Percentiles rank a stretch among this genome's conserved stretches.
Conservation (phyloP, 768 basidiomycete species). For the Lentinula sp. region DNA sequence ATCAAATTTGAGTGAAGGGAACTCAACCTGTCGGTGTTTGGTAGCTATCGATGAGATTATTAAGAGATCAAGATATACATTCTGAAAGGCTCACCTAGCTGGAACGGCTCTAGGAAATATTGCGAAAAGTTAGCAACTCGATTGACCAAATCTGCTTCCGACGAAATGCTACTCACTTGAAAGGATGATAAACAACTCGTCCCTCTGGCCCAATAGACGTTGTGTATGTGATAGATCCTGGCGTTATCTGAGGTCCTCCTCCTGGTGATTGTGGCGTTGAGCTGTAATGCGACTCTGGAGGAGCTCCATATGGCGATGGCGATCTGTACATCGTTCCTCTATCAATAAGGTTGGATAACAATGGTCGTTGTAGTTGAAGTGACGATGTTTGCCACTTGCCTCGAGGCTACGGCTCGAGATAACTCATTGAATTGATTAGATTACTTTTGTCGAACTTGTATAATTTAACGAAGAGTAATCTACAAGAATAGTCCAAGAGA, state of each 20-base stretch:
- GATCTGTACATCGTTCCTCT: slow-evolving; percentile 23
- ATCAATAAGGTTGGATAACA: not conserved
- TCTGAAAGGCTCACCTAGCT: slow-evolving; percentile 48
- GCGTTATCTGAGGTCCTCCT: slow-evolving; percentile 40
- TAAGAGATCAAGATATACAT: not conserved
- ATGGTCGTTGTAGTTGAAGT: not conserved
- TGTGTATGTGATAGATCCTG: slow-evolving; percentile 72
- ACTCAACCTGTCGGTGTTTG: slow-evolving; percentile 40
- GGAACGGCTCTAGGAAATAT: slow-evolving; percentile 50
- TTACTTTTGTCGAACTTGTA: not conserved
- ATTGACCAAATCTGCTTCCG: slow-evolving; percentile 11
- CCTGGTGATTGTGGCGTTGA: slow-evolving; percentile 16
- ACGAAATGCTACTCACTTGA: slow-evolving; percentile 46
- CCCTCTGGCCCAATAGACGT: slow-evolving; percentile 61
- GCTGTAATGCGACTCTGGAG: not conserved
- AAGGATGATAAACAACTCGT: slow-evolving; percentile 58
- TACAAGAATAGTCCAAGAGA: slow-evolving; percentile 2
- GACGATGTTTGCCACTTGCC: not conserved
- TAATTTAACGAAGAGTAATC: slow-evolving; percentile 1
- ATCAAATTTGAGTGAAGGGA: not conserved
- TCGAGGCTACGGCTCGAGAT: not conserved
- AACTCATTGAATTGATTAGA: not conserved
- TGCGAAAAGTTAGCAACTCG: slow-evolving; percentile 8
- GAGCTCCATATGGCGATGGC: slow-evolving; percentile 11
- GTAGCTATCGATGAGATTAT: slow-evolving; percentile 40